Percentiles rank a stretch among this genome's conserved stretches.
phyloP scores from a whole-genome alignment of 1,139 yeast species.

The Magnusiomyces clavatus region DNA sequence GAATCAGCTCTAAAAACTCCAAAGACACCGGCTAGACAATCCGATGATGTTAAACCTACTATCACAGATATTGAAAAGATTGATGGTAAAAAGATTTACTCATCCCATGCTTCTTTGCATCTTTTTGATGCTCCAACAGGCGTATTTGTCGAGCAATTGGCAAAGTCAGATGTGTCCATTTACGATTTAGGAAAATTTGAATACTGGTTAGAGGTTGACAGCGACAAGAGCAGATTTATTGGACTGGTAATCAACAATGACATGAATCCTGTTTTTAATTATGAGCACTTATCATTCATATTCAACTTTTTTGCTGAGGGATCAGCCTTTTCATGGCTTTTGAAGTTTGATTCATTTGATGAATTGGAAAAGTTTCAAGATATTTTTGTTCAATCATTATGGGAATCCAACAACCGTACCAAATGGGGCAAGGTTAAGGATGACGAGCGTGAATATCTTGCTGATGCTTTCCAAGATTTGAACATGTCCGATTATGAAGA shows the following conservation, averaged over 20 bases:
- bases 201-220: constrained; percentile 44
- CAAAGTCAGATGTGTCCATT: constrained; percentile 34
- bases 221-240: constrained; percentile 30
- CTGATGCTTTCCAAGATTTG: constrained; percentile 40
- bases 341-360: constrained; percentile 43
- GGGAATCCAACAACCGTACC: constrained; percentile 51
- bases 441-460: constrained; percentile 43
- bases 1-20: background rate
- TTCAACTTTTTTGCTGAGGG: constrained; percentile 49
- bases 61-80: constrained; percentile 8
- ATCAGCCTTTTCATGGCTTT: constrained; percentile 51
- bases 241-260: constrained; percentile 42
- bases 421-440: constrained; percentile 42
- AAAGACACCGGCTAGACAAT: background rate
- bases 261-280: constrained; percentile 60
- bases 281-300: constrained; percentile 49
- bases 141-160: constrained; percentile 42
- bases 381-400: constrained; percentile 45
- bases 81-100: constrained; percentile 5
- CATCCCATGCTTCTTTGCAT: constrained; percentile 39
- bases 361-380: constrained; percentile 46
- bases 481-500: constrained; percentile 34
- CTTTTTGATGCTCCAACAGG: constrained; percentile 49
- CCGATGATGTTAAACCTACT: background rate
- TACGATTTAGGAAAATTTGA: constrained; percentile 45